These are phyloP conservation scores for Russula emetica DNA, from an alignment of 768 basidiomycete genomes.

Conservation along the genomic window DNA sequence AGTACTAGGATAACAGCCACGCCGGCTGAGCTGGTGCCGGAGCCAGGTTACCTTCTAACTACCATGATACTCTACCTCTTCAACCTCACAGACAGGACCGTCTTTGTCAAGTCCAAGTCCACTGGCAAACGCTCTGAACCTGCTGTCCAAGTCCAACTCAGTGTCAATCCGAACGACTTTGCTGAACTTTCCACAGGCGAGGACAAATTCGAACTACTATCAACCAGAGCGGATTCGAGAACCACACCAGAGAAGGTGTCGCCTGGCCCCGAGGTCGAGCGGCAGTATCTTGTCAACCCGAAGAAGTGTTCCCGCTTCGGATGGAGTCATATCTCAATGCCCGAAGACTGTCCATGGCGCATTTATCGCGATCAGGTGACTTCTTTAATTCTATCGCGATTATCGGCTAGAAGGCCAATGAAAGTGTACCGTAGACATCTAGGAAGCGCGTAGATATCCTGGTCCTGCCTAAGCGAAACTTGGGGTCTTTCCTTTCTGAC, in stretches of 20 bases:
- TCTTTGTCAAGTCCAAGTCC: slow-evolving; percentile 27
- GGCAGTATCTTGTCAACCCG: slow-evolving; percentile 7
- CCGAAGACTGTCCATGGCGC: slow-evolving; percentile 51
- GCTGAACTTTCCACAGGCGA: slow-evolving; percentile 23
- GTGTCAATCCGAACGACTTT: slow-evolving; percentile 7
- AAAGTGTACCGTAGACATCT: slow-evolving; percentile 39
- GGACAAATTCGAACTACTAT: slow-evolving; percentile 11
- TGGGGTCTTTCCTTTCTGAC: slow-evolving; percentile 52
- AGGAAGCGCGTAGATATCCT: slow-evolving; percentile 45
- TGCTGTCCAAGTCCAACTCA: neutral
- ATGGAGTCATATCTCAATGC: slow-evolving; percentile 37
- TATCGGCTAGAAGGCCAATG: neutral
- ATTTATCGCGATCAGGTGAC: slow-evolving; percentile 54
- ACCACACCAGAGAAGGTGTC: slow-evolving; percentile 28
- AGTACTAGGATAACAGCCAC: neutral
- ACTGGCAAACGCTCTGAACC: neutral
- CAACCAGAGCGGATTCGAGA: neutral
- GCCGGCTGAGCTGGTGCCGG: neutral
- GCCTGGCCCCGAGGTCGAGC: slow-evolving; percentile 6
- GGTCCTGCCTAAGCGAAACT: slow-evolving; percentile 56
- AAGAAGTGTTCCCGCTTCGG: neutral
- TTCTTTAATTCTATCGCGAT: slow-evolving; percentile 10
- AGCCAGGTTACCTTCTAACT: neutral
- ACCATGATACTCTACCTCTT: slow-evolving; percentile 35
- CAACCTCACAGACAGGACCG: slow-evolving; percentile 37